Conservation (phyloP, 2,329 filamentous ascomycete genomes). For the Pyrenochaeta sp. region DNA sequence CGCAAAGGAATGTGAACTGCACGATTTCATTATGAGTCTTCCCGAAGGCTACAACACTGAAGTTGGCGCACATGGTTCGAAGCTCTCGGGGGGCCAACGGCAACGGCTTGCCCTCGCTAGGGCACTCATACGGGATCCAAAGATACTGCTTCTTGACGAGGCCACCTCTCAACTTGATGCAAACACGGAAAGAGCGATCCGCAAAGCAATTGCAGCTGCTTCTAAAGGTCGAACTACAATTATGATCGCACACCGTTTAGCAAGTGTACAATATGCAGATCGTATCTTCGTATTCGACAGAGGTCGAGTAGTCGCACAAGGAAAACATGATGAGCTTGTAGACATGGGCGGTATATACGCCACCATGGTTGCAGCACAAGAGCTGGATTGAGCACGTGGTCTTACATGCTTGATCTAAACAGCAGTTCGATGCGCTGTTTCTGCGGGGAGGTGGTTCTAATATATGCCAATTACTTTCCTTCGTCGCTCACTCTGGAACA, state of each 20-base stretch:
- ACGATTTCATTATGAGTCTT: constrained; percentile 58
- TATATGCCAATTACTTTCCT: background rate
- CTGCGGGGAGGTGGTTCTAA: background rate
- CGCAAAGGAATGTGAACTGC: constrained; percentile 54
- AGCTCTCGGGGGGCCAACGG: constrained; percentile 57
- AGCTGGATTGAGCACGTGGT: constrained; percentile 34
- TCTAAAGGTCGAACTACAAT: constrained; percentile 67
- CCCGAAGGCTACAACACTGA: constrained; percentile 59
- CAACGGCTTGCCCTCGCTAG: constrained; percentile 58
- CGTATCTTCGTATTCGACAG: constrained; percentile 81
- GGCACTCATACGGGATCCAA: constrained; percentile 56
- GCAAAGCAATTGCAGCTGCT: constrained; percentile 52
- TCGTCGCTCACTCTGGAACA: background rate
- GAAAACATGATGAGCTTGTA: constrained; percentile 69
- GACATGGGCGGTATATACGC: constrained; percentile 45
- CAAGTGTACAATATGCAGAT: constrained; percentile 80
- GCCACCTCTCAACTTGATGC: constrained; percentile 58
- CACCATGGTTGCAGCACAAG: constrained; percentile 48
- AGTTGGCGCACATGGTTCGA: constrained; percentile 53
- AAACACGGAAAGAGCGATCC: constrained; percentile 54
- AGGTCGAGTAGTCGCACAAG: constrained; percentile 67
- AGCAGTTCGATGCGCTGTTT: no score
- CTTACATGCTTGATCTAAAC: no score
- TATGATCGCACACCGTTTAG: constrained; percentile 79
- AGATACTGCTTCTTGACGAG: constrained; percentile 58